Evolutionary conservation across 2,329 filamentous ascomycete genomes (phyloP).

Genomic region (Fusarium bulbicola): DNA sequence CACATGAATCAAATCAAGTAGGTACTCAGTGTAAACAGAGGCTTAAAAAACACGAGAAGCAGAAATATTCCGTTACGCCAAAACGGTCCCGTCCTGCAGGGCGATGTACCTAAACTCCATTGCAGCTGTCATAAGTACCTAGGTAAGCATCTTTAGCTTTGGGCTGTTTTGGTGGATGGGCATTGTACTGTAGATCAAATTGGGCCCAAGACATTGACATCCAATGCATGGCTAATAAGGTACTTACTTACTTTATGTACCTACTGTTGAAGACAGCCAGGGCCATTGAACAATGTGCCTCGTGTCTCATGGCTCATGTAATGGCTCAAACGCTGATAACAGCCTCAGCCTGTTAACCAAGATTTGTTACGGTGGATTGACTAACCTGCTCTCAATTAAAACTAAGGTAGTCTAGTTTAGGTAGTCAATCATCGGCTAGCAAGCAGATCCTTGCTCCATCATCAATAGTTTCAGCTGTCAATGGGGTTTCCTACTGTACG

Average conservation of each 20-base stretch:
- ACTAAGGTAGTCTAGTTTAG: neutral
- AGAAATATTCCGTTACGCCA: neutral
- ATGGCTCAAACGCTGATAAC: neutral
- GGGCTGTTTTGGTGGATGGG: neutral
- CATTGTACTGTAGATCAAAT: neutral
- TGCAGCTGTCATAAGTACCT: neutral
- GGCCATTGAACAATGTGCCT: neutral
- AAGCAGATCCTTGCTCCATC: constrained; percentile 1
- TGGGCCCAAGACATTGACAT: neutral
- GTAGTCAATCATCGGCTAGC: neutral
- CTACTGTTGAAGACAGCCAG: neutral
- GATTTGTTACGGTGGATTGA: neutral
- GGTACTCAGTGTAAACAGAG: neutral
- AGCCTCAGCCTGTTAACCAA: constrained; percentile 1
- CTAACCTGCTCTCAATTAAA: neutral
- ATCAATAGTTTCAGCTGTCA: constrained; percentile 24
- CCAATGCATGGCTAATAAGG: neutral
- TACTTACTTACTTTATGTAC: too few species aligned
- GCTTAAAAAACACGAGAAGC: neutral
- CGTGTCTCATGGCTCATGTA: neutral
- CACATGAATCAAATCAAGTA: neutral
- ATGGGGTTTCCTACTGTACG: neutral
- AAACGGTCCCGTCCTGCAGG: neutral
- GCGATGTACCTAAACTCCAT: neutral
- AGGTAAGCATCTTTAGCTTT: neutral